Base-by-base conservation (phyloP, 495 filamentous ascomycete genomes). In the Penicillium bovifimosum region DNA sequence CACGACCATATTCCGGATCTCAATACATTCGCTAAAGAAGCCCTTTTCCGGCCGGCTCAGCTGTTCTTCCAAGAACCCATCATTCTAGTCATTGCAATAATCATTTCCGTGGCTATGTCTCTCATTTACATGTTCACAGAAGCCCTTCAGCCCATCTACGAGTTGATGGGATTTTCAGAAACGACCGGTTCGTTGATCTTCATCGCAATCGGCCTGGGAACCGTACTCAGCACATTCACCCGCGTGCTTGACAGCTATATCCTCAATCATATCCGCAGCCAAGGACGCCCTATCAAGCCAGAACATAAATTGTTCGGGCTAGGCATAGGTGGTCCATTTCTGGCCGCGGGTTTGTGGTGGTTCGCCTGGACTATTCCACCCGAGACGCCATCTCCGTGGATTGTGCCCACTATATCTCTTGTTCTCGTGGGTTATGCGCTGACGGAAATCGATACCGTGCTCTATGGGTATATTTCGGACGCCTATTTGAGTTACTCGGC, bases 41-140 rank as follows among this genome's bases (percentile, higher is more conserved):
- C 70, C 11, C 67, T 80, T 24, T 61, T 67, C 44, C 66, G 72
- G 1, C 76, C 77, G 1, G 51, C 71, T 4, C 65, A 69, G 6
- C 65, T 80, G 0, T 73, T 79, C 44, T 73, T 74, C 58, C 69
- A 64, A 17, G 76, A 80, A 41, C 76, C 76, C 11, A 76, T 80
- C 28, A 72, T 80, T 16, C 69, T 76, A 42, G 58, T 70, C 5
- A 69, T 76, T 11, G 62, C 76, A 3, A 60, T 73, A 31, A 74
- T 77, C 61, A 71, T 67, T 9, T 73, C 77, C 11, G 54, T 74
- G 9, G 70, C 71, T 20, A 75, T 72, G 53, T 76, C 71, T 2
- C 61, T 80, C n/a, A 72, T 81, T 31, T 82, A 80, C 47, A 74
- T 81, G 9, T 80, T 80, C 54, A 75, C 77, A 2, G 75, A 80